Evolutionary conservation across 1,284 basidiomycete species (phyloP).

Genomic region (Crocinoboletus sp.): DNA sequence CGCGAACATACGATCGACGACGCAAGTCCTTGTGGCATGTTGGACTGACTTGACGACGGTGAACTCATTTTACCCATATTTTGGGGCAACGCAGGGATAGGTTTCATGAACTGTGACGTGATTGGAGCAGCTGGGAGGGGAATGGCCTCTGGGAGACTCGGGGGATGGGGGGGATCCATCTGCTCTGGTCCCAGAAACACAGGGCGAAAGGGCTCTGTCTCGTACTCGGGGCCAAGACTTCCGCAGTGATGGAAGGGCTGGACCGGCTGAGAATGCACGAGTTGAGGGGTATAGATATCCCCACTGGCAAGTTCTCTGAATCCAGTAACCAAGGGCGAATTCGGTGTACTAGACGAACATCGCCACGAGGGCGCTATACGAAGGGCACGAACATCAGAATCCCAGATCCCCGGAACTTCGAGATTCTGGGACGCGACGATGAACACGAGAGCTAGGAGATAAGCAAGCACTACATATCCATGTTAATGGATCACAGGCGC

Average conservation of each 20-base stretch:
- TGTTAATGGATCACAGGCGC: slow-evolving; percentile 1
- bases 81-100: slow-evolving; percentile 9
- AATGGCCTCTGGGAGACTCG: slow-evolving; percentile 25
- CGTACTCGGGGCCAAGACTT: slow-evolving; percentile 39
- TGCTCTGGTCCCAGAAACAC: slow-evolving; percentile 19
- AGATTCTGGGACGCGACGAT: slow-evolving; percentile 34
- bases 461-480: slow-evolving; percentile 38
- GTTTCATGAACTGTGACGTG: slow-evolving; percentile 10
- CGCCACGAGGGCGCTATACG: slow-evolving; percentile 32
- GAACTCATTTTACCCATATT: slow-evolving; percentile 1
- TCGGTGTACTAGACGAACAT: slow-evolving; percentile 27
- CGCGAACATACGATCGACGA: slow-evolving; percentile 32
- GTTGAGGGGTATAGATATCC: slow-evolving; percentile 40
- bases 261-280: slow-evolving; percentile 34
- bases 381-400: slow-evolving; percentile 45
- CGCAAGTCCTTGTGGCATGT: slow-evolving; percentile 4
- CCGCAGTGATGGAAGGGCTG: slow-evolving; percentile 35
- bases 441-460: slow-evolving; percentile 38
- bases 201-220: slow-evolving; percentile 44
- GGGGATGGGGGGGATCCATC: slow-evolving; percentile 16
- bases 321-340: slow-evolving; percentile 31
- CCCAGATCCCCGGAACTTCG: slow-evolving; percentile 50
- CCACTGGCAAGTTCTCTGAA: slow-evolving; percentile 32
- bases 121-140: slow-evolving; percentile 8
- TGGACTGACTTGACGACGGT: slow-evolving; percentile 7